A percentile compares a stretch with the other conserved stretches of the same genome.
Evolutionary conservation across 768 basidiomycete species (phyloP).

Genomic region (Macrolepiota albuminosa): DNA sequence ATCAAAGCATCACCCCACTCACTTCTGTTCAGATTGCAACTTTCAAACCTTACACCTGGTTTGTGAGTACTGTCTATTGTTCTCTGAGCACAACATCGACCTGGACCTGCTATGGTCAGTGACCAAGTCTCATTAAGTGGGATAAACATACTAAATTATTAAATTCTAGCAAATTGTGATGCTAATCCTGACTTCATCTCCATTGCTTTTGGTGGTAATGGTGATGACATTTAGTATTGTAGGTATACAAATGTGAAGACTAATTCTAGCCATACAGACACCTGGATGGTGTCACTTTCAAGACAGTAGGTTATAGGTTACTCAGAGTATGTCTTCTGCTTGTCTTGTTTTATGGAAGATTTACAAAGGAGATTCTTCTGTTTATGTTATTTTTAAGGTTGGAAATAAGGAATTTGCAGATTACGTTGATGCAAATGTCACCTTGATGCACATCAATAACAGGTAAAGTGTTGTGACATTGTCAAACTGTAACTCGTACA

Average conservation of each 20-base stretch:
- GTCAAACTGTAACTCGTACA: too few species aligned
- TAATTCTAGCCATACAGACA: constrained; percentile 19
- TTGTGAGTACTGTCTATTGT: constrained; percentile 51
- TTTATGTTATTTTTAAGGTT: constrained; percentile 33
- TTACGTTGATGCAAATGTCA: constrained; percentile 47
- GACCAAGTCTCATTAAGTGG: neutral
- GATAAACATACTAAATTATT: neutral
- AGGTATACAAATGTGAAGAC: constrained; percentile 1
- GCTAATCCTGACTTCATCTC: constrained; percentile 38
- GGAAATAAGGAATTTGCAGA: constrained; percentile 62
- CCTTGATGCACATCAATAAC: constrained; percentile 60
- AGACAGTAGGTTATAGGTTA: constrained; percentile 35
- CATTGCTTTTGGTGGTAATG: constrained; percentile 42
- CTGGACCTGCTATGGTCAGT: constrained; percentile 51
- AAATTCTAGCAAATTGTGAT: constrained; percentile 30
- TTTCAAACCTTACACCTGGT: constrained; percentile 44
- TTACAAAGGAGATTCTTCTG: neutral
- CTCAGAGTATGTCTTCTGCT: constrained; percentile 33
- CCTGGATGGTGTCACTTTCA: constrained; percentile 34
- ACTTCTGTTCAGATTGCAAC: constrained; percentile 33
- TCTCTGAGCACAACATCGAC: constrained; percentile 32
- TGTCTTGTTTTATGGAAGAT: constrained; percentile 15
- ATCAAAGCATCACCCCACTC: constrained; percentile 34
- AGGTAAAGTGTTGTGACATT: constrained; percentile 21
- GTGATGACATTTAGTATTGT: constrained; percentile 34